A percentile compares a stretch with the other conserved stretches of the same genome.
Conservation (phyloP, 148 eudicot species). For the Oxyria digyna region DNA sequence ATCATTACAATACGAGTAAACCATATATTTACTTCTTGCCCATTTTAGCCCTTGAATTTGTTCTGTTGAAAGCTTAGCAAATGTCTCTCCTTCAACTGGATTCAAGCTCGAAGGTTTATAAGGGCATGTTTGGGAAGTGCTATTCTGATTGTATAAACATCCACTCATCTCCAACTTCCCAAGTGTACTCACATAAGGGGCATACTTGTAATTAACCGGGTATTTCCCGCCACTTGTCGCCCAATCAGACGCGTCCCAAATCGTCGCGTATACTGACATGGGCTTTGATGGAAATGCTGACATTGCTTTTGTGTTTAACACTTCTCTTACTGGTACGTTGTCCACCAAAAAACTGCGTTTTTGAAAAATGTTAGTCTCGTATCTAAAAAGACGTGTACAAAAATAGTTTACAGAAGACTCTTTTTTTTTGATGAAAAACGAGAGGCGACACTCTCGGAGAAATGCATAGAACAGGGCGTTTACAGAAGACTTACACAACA, state of each 20-base stretch:
- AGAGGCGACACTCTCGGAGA: too few relatives aligned
- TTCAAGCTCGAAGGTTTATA: slow-evolving; percentile 45
- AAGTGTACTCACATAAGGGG: slow-evolving; percentile 66
- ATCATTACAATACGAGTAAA: slow-evolving; percentile 84
- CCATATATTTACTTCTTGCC: slow-evolving; percentile 60
- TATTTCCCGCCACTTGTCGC: slow-evolving; percentile 95
- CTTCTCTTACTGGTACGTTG: slow-evolving; percentile 79
- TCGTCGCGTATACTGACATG: slow-evolving; percentile 65
- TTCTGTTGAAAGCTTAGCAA: slow-evolving; percentile 46
- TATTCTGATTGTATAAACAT: slow-evolving; percentile 28
- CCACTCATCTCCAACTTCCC: slow-evolving; percentile 54
- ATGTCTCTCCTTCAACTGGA: slow-evolving; percentile 66
- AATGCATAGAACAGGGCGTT: too few relatives aligned
- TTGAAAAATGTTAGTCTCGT: too few relatives aligned
- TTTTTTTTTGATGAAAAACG: too few relatives aligned
- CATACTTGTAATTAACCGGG: slow-evolving; percentile 72
- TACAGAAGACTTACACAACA: slow-evolving; percentile 53
- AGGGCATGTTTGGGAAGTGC: slow-evolving; percentile 24
- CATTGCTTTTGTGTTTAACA: slow-evolving; percentile 35
- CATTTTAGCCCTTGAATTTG: slow-evolving; percentile 61
- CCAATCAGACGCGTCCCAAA: slow-evolving; percentile 96
- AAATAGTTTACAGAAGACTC: too few relatives aligned
- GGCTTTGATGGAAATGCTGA: slow-evolving; percentile 78
- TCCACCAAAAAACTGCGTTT: slow-evolving; percentile 76
- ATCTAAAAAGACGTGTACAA: too few relatives aligned